A percentile compares a stretch with the other conserved stretches of the same genome.
phyloP scores from a whole-genome alignment of 2,329 filamentous ascomycete genomes.

The Ceratocystis harringtonii region DNA sequence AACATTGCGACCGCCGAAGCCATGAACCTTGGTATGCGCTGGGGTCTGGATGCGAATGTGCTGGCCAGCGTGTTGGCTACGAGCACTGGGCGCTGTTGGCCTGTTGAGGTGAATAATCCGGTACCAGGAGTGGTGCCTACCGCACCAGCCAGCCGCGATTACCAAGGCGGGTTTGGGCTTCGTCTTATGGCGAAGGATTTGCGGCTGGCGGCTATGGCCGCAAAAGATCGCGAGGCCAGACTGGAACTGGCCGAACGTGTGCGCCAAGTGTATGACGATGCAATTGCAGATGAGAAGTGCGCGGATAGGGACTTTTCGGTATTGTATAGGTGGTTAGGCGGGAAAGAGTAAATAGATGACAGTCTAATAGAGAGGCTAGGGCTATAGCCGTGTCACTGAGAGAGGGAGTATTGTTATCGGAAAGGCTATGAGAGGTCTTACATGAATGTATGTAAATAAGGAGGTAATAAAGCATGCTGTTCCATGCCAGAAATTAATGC shows the following conservation, averaged over 20 bases:
- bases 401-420: not conserved
- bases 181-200: conserved; percentile 71
- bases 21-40: conserved; percentile 48
- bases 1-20: conserved; percentile 61
- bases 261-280: conserved; percentile 50
- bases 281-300: conserved; percentile 45
- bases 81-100: conserved; percentile 91
- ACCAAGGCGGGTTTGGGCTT: conserved; percentile 62
- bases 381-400: not conserved
- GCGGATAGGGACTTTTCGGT: conserved; percentile 68
- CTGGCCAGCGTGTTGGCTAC: conserved; percentile 81
- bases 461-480: not conserved
- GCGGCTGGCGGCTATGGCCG: conserved; percentile 55
- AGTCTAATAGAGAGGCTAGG: not conserved
- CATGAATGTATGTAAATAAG: conserved; percentile 2
- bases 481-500: conserved; percentile 21
- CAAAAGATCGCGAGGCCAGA: conserved; percentile 48
- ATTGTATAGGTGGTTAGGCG: conserved; percentile 56
- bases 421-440: not conserved
- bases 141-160: conserved; percentile 62
- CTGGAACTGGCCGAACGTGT: conserved; percentile 51
- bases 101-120: conserved; percentile 89
- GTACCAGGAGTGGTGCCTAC: conserved; percentile 68
- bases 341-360: conserved; percentile 28
- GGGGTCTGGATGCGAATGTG: conserved; percentile 45